phyloP scores from a whole-genome alignment of 2,329 filamentous ascomycete genomes.

The Curvularia verruculosa region DNA sequence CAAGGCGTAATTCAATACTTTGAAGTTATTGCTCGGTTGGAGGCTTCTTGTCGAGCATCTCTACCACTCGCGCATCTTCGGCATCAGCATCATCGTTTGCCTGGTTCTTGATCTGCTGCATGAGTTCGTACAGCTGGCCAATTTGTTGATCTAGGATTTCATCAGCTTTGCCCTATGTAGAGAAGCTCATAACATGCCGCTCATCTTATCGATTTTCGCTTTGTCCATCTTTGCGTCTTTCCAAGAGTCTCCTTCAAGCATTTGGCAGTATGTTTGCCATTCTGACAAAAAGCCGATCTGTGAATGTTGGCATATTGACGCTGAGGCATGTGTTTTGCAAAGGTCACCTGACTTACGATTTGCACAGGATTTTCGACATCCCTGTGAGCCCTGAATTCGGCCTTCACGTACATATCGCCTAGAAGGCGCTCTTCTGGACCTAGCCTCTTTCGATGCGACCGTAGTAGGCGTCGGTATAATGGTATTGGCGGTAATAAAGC shows the following conservation, averaged over 20 bases:
- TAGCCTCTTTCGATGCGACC: constrained; percentile 82
- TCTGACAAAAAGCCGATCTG: constrained; percentile 97
- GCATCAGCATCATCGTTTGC: constrained; percentile 56
- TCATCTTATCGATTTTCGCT: constrained; percentile 89
- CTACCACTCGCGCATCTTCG: constrained; percentile 24
- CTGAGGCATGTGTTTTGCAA: neutral
- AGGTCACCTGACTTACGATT: constrained; percentile 67
- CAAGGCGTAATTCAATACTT: constrained; percentile 11
- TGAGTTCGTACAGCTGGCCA: constrained; percentile 90
- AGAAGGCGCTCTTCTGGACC: constrained; percentile 75
- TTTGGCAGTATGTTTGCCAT: constrained; percentile 95
- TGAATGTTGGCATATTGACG: constrained; percentile 10
- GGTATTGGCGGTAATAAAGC: constrained; percentile 86
- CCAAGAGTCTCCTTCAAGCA: constrained; percentile 87
- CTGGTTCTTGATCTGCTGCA: constrained; percentile 74
- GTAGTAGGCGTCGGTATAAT: constrained; percentile 84
- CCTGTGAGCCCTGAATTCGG: constrained; percentile 85
- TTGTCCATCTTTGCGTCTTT: constrained; percentile 82
- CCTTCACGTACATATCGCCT: constrained; percentile 91
- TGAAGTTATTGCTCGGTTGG: constrained; percentile 35
- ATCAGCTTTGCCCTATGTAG: constrained; percentile 7
- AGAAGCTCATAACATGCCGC: constrained; percentile 65
- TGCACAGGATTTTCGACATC: constrained; percentile 89
- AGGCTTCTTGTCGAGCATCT: constrained; percentile 42
- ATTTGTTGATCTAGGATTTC: constrained; percentile 78